Evolutionary conservation across 768 basidiomycete species (phyloP).

Genomic region (Tricholoma furcatifolium): DNA sequence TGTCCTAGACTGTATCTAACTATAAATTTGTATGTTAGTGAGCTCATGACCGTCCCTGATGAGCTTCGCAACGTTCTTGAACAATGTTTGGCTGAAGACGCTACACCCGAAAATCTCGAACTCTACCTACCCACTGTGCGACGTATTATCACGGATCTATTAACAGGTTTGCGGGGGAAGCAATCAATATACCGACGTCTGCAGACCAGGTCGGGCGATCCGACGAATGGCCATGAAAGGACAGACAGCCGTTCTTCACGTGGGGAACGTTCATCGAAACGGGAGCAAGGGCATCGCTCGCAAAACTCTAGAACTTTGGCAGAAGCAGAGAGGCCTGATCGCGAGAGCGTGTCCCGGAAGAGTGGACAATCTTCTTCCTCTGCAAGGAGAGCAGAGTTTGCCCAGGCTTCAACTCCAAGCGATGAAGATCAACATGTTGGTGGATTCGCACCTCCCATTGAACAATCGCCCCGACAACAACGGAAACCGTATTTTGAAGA

Average conservation of each 20-base stretch:
- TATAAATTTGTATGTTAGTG: conserved; percentile 44
- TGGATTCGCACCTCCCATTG: conserved; percentile 38
- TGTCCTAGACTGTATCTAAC: conserved; percentile 1
- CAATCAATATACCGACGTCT: conserved; percentile 85
- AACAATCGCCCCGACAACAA: conserved; percentile 7
- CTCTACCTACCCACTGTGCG: conserved; percentile 89
- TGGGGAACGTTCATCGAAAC: conserved; percentile 34
- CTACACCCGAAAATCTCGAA: conserved; percentile 80
- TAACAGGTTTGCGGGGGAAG: conserved; percentile 90
- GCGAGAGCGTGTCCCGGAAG: conserved; percentile 35
- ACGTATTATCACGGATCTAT: conserved; percentile 86
- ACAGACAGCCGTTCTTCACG: conserved; percentile 60
- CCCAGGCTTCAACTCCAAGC: conserved; percentile 22
- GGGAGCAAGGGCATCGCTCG: conserved; percentile 45
- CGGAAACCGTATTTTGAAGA: conserved; percentile 12
- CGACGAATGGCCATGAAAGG: conserved; percentile 43
- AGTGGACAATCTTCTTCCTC: conserved; percentile 43
- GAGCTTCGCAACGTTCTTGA: conserved; percentile 89
- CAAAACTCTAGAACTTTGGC: conserved; percentile 42
- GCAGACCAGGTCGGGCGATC: conserved; percentile 49
- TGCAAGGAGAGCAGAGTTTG: conserved; percentile 32
- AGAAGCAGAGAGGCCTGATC: conserved; percentile 40
- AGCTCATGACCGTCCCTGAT: conserved; percentile 83
- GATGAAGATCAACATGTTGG: conserved; percentile 49
- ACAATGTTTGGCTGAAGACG: conserved; percentile 88